Conservation (phyloP, 306 rosid genomes). For the Echinosophora koreensis region DNA sequence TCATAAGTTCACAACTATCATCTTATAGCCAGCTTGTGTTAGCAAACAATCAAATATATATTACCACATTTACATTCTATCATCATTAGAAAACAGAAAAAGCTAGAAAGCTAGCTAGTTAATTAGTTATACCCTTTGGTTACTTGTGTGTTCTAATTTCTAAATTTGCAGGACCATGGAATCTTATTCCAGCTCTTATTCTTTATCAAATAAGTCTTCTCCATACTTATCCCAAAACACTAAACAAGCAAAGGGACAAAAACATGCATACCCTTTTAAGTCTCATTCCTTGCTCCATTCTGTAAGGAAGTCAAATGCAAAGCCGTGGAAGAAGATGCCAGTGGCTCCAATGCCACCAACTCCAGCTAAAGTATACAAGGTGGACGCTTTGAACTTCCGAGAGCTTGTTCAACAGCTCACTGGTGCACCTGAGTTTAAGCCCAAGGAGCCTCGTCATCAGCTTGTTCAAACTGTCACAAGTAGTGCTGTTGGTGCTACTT, state of each 20-base stretch:
- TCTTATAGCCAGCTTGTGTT: background rate
- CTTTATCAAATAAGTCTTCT: conserved; percentile 50
- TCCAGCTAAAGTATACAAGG: conserved; percentile 68
- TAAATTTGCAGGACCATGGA: conserved; percentile 46
- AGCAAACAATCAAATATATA: background rate
- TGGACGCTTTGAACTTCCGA: conserved; percentile 78
- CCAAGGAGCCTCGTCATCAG: conserved; percentile 20
- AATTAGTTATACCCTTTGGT: background rate
- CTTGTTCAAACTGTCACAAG: conserved; percentile 49
- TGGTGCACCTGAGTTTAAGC: conserved; percentile 59
- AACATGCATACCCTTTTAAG: conserved; percentile 39
- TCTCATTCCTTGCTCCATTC: conserved; percentile 56
- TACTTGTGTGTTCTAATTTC: background rate
- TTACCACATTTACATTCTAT: background rate
- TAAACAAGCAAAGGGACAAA: conserved; percentile 4
- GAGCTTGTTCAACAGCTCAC: conserved; percentile 84
- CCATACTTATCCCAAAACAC: conserved; percentile 27
- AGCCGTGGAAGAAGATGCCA: conserved; percentile 68
- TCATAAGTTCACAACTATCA: background rate
- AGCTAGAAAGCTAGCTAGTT: background rate
- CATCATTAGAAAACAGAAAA: background rate
- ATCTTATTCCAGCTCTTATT: conserved; percentile 42
- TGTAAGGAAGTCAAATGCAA: conserved; percentile 54
- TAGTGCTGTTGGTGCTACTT: background rate
- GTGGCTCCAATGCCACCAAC: conserved; percentile 74